Evolutionary conservation across 148 eudicot species (phyloP).

Genomic region (Chenopodium quinoa): DNA sequence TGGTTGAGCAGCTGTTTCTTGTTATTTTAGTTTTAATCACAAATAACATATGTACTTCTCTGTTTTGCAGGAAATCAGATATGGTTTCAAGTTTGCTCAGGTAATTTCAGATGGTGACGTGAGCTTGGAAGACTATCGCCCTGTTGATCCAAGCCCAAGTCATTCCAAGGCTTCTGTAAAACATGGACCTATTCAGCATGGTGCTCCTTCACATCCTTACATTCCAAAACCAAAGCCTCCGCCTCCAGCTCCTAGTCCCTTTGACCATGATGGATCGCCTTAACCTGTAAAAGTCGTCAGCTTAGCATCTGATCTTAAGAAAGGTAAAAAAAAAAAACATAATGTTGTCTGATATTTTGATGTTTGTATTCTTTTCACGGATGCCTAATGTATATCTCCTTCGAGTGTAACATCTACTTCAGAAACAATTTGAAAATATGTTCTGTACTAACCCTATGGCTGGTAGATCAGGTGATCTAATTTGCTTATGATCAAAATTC

Average conservation of each 20-base stretch:
- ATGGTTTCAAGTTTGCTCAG: background rate
- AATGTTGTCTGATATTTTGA: background rate
- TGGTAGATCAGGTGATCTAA: background rate
- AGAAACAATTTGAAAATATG: background rate
- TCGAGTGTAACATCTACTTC: background rate
- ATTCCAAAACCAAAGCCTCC: constrained; percentile 28
- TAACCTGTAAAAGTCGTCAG: background rate
- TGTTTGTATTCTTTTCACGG: background rate
- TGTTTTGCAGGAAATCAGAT: background rate
- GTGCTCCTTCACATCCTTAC: constrained; percentile 25
- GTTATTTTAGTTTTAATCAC: background rate
- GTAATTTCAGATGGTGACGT: background rate
- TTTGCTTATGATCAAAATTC: background rate
- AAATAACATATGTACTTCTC: background rate
- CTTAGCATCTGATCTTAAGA: background rate
- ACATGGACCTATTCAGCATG: constrained; percentile 28
- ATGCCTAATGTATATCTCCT: background rate
- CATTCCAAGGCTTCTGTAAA: constrained; percentile 21
- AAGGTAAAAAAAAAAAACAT: background rate
- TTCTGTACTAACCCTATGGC: background rate
- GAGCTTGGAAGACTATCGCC: constrained; percentile 31
- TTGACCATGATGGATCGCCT: constrained; percentile 3
- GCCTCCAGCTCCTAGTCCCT: constrained; percentile 20
- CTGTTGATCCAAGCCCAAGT: constrained; percentile 31
- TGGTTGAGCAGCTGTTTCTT: background rate